phyloP scores from a whole-genome alignment of 306 rosid genomes.

The Cicer arietinum region DNA sequence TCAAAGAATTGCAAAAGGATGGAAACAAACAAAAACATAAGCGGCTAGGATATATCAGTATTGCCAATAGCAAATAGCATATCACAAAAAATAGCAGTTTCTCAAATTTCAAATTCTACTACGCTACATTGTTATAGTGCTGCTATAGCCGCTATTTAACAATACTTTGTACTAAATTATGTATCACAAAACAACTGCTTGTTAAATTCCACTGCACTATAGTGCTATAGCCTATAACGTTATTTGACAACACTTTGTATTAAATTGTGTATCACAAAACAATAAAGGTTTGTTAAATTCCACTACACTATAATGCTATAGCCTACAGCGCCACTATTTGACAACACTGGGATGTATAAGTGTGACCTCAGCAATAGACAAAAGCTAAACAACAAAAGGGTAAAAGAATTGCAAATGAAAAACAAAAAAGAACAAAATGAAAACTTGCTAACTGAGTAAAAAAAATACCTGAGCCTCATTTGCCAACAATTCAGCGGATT shows the following conservation, averaged over 20 bases:
- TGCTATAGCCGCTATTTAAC: neutral
- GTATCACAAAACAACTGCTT: too few relatives aligned
- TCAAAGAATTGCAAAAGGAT: neutral
- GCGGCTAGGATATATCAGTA: neutral
- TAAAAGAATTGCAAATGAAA: neutral
- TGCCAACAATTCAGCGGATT: conserved; percentile 71
- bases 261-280: neutral
- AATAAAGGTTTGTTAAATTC: neutral
- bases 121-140: neutral
- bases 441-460: neutral
- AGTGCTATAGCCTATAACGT: too few relatives aligned
- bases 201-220: too few relatives aligned
- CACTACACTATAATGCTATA: neutral
- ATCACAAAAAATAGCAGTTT: neutral
- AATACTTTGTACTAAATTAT: too few relatives aligned
- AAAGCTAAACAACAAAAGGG: conserved; percentile 50
- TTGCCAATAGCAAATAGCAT: neutral
- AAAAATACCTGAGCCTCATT: conserved; percentile 69
- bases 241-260: neutral
- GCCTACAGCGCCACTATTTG: neutral
- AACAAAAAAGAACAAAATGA: neutral
- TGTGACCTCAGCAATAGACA: conserved; percentile 40
- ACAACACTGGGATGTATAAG: conserved; percentile 50
- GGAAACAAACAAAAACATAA: neutral
- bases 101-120: neutral